These are phyloP conservation scores for Hydnomerulius pinastri DNA, from an alignment of 768 basidiomycete genomes.

Conservation along the genomic window DNA sequence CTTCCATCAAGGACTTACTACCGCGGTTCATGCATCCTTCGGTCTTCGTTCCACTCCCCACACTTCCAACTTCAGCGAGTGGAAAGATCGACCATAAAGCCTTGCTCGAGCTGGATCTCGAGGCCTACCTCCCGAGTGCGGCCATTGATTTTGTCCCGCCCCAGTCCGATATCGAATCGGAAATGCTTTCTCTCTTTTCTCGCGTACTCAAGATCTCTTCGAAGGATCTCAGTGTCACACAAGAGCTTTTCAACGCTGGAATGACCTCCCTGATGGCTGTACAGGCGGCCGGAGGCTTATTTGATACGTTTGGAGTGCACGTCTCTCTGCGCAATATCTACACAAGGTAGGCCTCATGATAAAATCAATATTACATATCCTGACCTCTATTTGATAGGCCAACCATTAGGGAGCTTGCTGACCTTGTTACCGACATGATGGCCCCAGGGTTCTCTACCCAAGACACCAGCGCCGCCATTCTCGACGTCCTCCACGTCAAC, in stretches of 20 bases:
- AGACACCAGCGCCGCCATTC: constrained; percentile 4
- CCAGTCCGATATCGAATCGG: constrained; percentile 10
- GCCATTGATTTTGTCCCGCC: constrained; percentile 3
- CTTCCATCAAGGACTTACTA: constrained; percentile 6
- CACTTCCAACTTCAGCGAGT: constrained; percentile 10
- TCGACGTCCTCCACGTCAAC: constrained; percentile 17
- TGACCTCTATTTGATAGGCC: constrained; percentile 1
- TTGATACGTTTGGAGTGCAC: constrained; percentile 11
- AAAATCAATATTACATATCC: neutral
- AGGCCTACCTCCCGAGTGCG: neutral
- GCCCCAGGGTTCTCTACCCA: constrained; percentile 8
- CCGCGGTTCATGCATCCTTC: constrained; percentile 17
- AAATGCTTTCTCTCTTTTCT: constrained; percentile 7
- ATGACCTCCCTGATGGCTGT: constrained; percentile 17
- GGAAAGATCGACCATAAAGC: constrained; percentile 13
- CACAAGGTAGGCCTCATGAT: constrained; percentile 3
- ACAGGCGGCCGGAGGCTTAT: constrained; percentile 9
- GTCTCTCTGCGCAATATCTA: constrained; percentile 13
- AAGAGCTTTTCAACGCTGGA: constrained; percentile 12
- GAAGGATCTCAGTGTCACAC: constrained; percentile 9
- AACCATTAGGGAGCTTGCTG: constrained; percentile 10
- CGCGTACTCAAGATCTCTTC: constrained; percentile 3
- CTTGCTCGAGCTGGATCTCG: constrained; percentile 8
- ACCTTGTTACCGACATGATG: constrained; percentile 9
- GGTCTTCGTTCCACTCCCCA: constrained; percentile 5